Evolutionary conservation across 441 rosid species (phyloP), one percentile per base, ranked within the genome.

Genomic region (Euphorbia schlechtendalii): DNA sequence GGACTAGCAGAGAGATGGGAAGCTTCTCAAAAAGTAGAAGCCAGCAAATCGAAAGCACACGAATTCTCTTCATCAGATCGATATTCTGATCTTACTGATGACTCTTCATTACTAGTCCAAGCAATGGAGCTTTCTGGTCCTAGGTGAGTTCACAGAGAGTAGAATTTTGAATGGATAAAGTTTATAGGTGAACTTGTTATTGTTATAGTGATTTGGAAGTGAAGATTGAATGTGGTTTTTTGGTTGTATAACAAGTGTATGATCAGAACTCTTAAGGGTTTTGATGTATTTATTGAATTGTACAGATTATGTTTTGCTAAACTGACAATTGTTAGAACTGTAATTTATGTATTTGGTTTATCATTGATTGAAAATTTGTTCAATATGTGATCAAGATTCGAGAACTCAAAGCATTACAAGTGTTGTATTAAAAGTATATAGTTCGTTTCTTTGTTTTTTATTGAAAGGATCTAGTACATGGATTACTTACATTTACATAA

Each of bases 81-180:
- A 62, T 85, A 86, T 49, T 83, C 90, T 22, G 96, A 91, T 76
- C 90, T 89, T 75, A 91, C 93, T 11, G 90, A 88, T 10, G 90
- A 88, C 78, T 83, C 93, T 49, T 79, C 86, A 15, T 77, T 87
- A 63, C 80, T 87, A 52, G 88, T 80, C 69, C 97, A 90, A 66
- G 97, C 97, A 45, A 86, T 91, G 89, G 97, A 91, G 77, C 88
- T 91, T 45, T 90, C 97, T 13, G 97, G 97, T n/a, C 97, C 97
- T 10, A 77, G 98, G 77, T 92, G 78, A 87, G 63, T 51, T 61
- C 57, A 0, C 1, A 24, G 30, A 46, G 64, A 67, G 36, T 30
- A 28, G 21, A 62, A 32, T 45, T 3, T 49, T 58, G 58, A 55
- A 49, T 2, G 40, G 59, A 59, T 6, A 3, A 36, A 58, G 40